A percentile compares a stretch with the other conserved stretches of the same genome.
These are phyloP conservation scores for Candolleomyces eurysporus DNA, from an alignment of 768 basidiomycete genomes.

Conservation along the genomic window DNA sequence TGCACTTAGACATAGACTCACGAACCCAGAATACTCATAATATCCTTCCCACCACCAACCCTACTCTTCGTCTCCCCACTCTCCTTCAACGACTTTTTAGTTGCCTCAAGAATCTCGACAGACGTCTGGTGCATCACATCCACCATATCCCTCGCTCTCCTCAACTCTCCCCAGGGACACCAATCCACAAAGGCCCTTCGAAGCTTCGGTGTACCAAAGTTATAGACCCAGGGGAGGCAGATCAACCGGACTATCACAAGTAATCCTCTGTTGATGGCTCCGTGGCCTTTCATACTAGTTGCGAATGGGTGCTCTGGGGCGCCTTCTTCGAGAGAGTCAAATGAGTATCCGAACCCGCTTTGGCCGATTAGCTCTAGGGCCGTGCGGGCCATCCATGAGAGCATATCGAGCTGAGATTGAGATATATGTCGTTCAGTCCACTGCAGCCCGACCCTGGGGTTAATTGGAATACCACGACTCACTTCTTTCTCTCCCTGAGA, in stretches of 20 bases:
- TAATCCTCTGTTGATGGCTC: background rate
- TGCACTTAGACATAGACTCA: background rate
- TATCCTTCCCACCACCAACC: conserved; percentile 11
- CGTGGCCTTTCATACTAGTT: background rate
- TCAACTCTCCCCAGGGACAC: conserved; percentile 20
- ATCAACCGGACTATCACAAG: background rate
- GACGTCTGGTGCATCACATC: conserved; percentile 36
- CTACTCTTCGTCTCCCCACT: conserved; percentile 2
- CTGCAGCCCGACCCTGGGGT: no score
- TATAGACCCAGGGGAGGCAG: background rate
- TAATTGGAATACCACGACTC: background rate
- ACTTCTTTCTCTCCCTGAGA: conserved; percentile 25
- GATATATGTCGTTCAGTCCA: no score
- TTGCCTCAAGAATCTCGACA: conserved; percentile 15
- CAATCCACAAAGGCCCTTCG: conserved; percentile 6
- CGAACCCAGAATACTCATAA: conserved; percentile 12
- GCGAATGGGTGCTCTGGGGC: background rate
- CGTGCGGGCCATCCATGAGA: conserved; percentile 8
- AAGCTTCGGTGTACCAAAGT: background rate
- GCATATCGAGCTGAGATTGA: conserved; percentile 8
- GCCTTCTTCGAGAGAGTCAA: conserved; percentile 1
- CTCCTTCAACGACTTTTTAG: background rate
- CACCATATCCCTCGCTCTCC: conserved; percentile 29
- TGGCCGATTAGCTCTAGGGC: conserved; percentile 9
- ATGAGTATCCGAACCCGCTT: conserved; percentile 9